Base-by-base conservation (phyloP, 345 rosid genomes). In the Citrus reticulata region DNA sequence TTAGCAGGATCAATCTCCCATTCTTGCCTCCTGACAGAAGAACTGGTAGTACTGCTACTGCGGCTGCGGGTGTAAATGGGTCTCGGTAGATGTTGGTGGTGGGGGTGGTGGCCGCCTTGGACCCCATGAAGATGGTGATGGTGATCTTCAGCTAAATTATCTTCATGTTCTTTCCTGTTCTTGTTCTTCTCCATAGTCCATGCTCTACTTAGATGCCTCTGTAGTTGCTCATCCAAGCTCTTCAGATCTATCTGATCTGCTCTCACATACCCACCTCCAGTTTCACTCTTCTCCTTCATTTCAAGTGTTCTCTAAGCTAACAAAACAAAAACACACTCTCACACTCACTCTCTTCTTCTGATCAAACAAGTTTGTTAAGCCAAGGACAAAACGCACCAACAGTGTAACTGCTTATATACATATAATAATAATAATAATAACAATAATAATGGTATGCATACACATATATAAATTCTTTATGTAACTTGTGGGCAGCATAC, bases 1-100 rank as follows among this genome's bases (percentile, higher is more conserved):
- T 93, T 93, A 75, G 93, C 89, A 75, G 98, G 99, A 82, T 96
- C 99, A 89, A 96, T 94, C 91, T 96, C 99, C 99, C 97, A 96
- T 72, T 90, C 99, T 86, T 89, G 93, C 68, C 94, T 89, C 30
- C 81, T 85, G 4, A 51, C 68, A n/a, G 58, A 13, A 11, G 57
- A 4, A 54, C 22, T 17, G 17, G 68, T 69, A 65, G 68, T 66
- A 22, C 65, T 63, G 40, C 79, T 16, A 22, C 22, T 20, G 5
- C 62, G 66, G 30, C 60, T 74, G 77, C 51, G 79, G 63, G 72
- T 82, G 51, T 62, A 51, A 40, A 68, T 72, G 11, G 89, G 87
- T 73, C 84, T 74, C 30, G 77, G 79, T 27, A 77, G 82, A 24
- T 63, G 80, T 61, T 70, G 73, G 62, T 77, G 86, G 20, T 75